Evolutionary conservation across 176 grass and related monocot species (phyloP), one percentile per base, ranked within the genome.

Genomic region (Alloteropsis semialata): DNA sequence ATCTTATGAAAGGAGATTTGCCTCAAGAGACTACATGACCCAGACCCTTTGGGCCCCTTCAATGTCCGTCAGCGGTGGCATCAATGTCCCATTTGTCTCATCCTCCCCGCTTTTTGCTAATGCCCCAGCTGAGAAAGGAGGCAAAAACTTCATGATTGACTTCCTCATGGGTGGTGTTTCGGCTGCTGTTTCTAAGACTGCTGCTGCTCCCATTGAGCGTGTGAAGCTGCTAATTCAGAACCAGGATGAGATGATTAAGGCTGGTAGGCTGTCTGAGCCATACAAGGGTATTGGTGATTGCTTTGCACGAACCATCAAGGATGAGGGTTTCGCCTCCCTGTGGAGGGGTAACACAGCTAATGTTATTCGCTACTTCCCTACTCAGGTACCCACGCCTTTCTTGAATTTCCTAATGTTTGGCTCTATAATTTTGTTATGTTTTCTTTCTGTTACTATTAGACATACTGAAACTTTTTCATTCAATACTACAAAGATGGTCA

Each of bases 91-190:
- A 25, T 22, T 90, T 38, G 10, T 88, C 81, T 75, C 79, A 11
- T 69, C 84, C 34, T 88, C 81, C 48, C 96, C 92, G 6, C 58
- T 98, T 48, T 93, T 90, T 25, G 96, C 90, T 4, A 74, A 88
- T 72, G 84, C 96, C 21, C 96, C 96, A 32, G 68, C 86, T 68
- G 96, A 98, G 79, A 94, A 97, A 32, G 89, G 88, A 28, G 83
- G 37, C 63, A 82, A 90, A 16, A 79, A 82, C 77, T 98, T 98
- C 53, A 56, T 81, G 7, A 11, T 98, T 51, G 96, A 98, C 68
- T 98, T 98, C 84, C 79, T 98, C 25, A 98, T 98, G 95, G 95
- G 95, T 28, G 95, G 95, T 32, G 88, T 98, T 73, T 98, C 95
- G 2, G 95, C 95, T 78, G 92, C 95, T 1, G 95, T 98, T 46